Conservation (phyloP, 768 basidiomycete species). For the Tremella fuciformis region DNA sequence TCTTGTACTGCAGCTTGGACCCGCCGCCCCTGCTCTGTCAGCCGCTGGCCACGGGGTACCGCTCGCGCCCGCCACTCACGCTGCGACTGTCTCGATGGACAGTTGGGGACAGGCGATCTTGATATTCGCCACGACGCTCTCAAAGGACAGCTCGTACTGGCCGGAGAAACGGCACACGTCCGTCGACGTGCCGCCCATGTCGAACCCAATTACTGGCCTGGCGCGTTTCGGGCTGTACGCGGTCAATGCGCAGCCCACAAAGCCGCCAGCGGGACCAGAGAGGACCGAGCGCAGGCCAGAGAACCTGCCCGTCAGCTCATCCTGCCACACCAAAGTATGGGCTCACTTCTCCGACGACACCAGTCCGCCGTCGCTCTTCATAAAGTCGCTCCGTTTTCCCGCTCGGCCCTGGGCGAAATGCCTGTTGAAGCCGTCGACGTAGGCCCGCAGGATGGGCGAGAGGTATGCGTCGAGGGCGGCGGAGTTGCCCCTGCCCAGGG, state of each 20-base stretch:
- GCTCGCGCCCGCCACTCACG: constrained; percentile 35
- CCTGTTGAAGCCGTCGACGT: constrained; percentile 84
- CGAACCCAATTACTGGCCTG: constrained; percentile 77
- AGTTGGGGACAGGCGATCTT: constrained; percentile 42
- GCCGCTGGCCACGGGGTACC: no score
- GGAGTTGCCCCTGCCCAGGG: constrained; percentile 87
- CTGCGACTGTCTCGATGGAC: constrained; percentile 42
- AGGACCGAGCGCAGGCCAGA: constrained; percentile 55
- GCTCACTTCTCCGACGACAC: constrained; percentile 32
- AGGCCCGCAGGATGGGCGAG: constrained; percentile 77
- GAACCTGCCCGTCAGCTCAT: constrained; percentile 62
- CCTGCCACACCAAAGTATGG: constrained; percentile 5
- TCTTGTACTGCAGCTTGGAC: constrained; percentile 79
- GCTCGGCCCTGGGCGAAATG: constrained; percentile 73
- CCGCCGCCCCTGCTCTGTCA: constrained; percentile 64
- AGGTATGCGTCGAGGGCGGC: constrained; percentile 94
- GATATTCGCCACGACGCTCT: constrained; percentile 24
- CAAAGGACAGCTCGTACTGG: constrained; percentile 26
- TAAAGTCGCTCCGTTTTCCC: constrained; percentile 65
- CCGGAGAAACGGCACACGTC: constrained; percentile 29
- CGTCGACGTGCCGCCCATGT: constrained; percentile 62
- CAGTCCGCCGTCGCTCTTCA: constrained; percentile 73
- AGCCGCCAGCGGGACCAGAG: constrained; percentile 75
- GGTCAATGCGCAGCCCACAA: constrained; percentile 86
- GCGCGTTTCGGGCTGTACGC: constrained; percentile 73